Percentiles rank a stretch among this genome's conserved stretches.
These are phyloP conservation scores for Gloeostereum incarnatum DNA, from an alignment of 768 basidiomycete genomes.

Conservation along the genomic window DNA sequence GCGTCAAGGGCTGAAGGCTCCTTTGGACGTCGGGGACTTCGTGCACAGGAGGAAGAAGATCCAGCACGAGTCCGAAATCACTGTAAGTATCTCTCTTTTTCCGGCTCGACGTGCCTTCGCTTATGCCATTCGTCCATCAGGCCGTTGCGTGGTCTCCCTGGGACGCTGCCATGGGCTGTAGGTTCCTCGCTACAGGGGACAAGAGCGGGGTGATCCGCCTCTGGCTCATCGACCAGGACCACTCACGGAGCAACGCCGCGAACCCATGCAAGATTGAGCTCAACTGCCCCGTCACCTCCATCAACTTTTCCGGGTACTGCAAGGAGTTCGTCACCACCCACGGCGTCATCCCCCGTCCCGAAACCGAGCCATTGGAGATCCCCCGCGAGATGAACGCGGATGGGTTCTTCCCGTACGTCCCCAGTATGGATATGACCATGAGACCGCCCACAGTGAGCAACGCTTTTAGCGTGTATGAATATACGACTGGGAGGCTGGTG, in stretches of 20 bases:
- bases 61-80: conserved; percentile 54
- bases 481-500: conserved; percentile 19
- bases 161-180: too few species aligned
- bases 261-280: conserved; percentile 35
- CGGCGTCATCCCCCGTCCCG: conserved; percentile 17
- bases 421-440: too few species aligned
- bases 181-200: conserved; percentile 71
- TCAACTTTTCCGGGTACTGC: conserved; percentile 71
- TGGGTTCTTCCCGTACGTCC: too few species aligned
- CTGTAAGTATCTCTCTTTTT: conserved; percentile 22
- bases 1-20: conserved; percentile 29
- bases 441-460: too few species aligned
- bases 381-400: too few species aligned
- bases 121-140: conserved; percentile 23
- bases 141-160: conserved; percentile 86
- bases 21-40: conserved; percentile 47
- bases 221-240: conserved; percentile 31
- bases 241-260: conserved; percentile 27
- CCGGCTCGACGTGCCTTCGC: background rate
- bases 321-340: conserved; percentile 85
- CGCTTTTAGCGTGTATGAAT: background rate
- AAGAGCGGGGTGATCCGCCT: conserved; percentile 38
- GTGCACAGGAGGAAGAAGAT: conserved; percentile 56
- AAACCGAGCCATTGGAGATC: too few species aligned
- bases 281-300: conserved; percentile 54